These are phyloP conservation scores for Aspergillus sp. DNA, from an alignment of 2,329 filamentous ascomycete genomes.

Conservation along the genomic window DNA sequence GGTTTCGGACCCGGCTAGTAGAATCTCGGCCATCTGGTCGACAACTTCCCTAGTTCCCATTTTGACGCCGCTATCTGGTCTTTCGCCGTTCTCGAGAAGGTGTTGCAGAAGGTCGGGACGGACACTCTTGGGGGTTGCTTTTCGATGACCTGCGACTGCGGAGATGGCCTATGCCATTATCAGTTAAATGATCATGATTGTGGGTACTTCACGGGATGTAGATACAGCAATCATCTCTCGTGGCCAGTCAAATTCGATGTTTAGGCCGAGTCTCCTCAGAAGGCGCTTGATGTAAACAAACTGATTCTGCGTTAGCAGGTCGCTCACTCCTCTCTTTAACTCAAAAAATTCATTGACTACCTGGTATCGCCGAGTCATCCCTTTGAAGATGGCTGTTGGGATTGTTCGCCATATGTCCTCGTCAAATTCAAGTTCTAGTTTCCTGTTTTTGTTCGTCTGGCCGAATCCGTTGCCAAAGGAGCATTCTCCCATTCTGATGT, in stretches of 20 bases:
- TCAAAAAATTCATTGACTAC: background rate
- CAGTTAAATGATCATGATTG: too few species aligned
- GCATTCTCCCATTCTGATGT: constrained; percentile 5
- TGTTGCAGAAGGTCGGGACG: constrained; percentile 4
- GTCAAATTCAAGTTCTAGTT: background rate
- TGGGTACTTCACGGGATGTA: too few species aligned
- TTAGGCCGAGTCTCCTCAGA: background rate
- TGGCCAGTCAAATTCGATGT: constrained; percentile 9
- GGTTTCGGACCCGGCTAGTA: constrained; percentile 5
- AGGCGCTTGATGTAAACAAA: constrained; percentile 8
- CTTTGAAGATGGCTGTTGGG: background rate
- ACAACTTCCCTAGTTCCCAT: constrained; percentile 1
- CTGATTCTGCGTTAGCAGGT: background rate
- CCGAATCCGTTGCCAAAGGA: constrained; percentile 6
- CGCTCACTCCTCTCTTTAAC: too few species aligned
- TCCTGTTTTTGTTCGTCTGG: background rate
- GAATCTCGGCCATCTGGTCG: constrained; percentile 7
- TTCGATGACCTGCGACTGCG: background rate
- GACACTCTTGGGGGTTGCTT: background rate
- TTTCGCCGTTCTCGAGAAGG: background rate
- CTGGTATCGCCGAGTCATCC: constrained; percentile 6
- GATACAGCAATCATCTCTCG: constrained; percentile 3
- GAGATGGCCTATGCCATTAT: background rate
- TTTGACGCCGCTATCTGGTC: background rate
- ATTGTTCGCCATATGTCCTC: background rate